A percentile compares a stretch with the other conserved stretches of the same genome.
phyloP scores from a whole-genome alignment of 345 rosid species.

The Microcos paniculata region DNA sequence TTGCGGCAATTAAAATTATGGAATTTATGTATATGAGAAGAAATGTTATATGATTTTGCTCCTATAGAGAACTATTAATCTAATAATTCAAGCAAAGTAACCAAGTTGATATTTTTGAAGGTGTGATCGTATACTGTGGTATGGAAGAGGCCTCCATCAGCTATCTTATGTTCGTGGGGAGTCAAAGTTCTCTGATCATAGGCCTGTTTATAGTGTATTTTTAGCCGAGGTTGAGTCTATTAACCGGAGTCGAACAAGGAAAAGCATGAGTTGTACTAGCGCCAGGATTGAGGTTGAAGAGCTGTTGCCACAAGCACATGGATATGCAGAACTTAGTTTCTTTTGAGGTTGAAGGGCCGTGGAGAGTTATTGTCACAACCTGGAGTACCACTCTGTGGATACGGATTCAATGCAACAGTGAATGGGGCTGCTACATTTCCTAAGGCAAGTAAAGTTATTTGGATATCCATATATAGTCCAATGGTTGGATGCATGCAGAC shows the following conservation, averaged over 20 bases:
- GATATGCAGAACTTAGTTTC: conserved; percentile 47
- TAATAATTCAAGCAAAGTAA: background rate
- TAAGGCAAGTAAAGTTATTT: too few relatives aligned
- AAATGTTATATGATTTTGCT: background rate
- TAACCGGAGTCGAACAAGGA: conserved; percentile 51
- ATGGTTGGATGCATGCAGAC: too few relatives aligned
- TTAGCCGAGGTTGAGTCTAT: conserved; percentile 82
- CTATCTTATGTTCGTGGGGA: conserved; percentile 97
- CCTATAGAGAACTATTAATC: background rate
- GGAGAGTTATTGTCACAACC: background rate
- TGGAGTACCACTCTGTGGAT: too few relatives aligned
- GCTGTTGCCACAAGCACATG: conserved; percentile 62
- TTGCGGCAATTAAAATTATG: background rate
- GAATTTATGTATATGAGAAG: background rate
- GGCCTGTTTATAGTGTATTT: conserved; percentile 89
- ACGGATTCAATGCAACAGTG: too few relatives aligned
- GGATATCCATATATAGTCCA: too few relatives aligned
- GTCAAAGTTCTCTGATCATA: conserved; percentile 96
- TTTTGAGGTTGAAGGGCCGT: conserved; percentile 38
- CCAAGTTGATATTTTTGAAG: conserved; percentile 31
- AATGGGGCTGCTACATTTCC: too few relatives aligned
- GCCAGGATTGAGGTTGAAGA: conserved; percentile 90
- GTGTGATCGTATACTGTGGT: conserved; percentile 98
- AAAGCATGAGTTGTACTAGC: conserved; percentile 66
- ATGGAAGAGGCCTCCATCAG: conserved; percentile 81